Percentiles rank a stretch among this genome's conserved stretches.
Conservation (phyloP, 2,329 filamentous ascomycete genomes). For the Colletotrichum horii region DNA sequence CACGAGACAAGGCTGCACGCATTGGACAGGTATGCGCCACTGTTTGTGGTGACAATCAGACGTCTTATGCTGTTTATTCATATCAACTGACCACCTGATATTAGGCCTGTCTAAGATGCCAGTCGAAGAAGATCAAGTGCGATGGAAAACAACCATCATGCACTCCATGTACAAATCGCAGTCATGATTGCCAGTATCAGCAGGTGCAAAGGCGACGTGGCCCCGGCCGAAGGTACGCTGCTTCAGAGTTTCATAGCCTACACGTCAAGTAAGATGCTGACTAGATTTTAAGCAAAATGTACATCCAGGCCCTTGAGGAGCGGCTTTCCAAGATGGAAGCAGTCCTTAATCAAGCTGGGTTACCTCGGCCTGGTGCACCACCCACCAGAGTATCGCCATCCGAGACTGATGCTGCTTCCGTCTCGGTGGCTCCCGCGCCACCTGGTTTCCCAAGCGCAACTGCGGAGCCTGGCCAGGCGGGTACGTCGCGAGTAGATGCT, state of each 20-base stretch:
- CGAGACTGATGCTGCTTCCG: conserved; percentile 10
- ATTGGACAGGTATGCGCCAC: conserved; percentile 2
- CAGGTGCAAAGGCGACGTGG: conserved; percentile 17
- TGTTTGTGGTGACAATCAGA: not conserved
- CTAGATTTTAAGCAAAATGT: conserved; percentile 5
- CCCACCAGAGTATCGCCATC: conserved; percentile 9
- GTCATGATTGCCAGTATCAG: conserved; percentile 15
- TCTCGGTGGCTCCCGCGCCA: conserved; percentile 1
- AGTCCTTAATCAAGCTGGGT: not conserved
- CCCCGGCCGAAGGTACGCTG: conserved; percentile 10
- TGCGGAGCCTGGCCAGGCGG: not conserved
- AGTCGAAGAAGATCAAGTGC: conserved; percentile 21
- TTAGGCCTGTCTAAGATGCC: conserved; percentile 19
- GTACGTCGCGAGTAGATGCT: not conserved
- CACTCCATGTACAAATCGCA: conserved; percentile 2
- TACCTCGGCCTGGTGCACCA: conserved; percentile 8
- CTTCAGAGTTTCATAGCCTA: too few relatives aligned
- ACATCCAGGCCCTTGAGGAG: conserved; percentile 16
- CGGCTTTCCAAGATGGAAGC: conserved; percentile 21
- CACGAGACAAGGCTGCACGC: not conserved
- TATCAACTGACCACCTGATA: not conserved
- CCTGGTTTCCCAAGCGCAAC: not conserved
- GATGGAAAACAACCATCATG: conserved; percentile 14
- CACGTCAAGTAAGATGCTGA: not conserved
- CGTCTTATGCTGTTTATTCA: not conserved